phyloP scores from a whole-genome alignment of 768 basidiomycete species.

The Pisolithus orientalis region DNA sequence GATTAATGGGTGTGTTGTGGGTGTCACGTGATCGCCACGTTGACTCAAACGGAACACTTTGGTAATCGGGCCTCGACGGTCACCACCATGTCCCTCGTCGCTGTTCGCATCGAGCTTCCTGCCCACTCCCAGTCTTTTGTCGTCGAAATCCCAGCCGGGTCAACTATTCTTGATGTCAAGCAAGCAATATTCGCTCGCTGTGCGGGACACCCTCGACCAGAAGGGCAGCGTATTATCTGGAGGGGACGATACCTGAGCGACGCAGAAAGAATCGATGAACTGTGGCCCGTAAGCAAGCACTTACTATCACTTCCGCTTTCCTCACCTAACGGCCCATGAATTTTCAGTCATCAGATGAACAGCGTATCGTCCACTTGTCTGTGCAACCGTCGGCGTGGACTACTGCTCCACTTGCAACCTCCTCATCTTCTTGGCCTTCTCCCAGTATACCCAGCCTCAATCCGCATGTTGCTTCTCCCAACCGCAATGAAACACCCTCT shows the following conservation, averaged over 20 bases:
- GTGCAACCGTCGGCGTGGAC: conserved; percentile 80
- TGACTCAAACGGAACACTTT: neutral
- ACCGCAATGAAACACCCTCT: neutral
- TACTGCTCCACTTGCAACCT: conserved; percentile 39
- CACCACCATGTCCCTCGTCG: conserved; percentile 21
- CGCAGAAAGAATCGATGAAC: conserved; percentile 54
- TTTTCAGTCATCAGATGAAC: conserved; percentile 47
- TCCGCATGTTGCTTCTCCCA: conserved; percentile 1
- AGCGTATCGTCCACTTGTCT: conserved; percentile 63
- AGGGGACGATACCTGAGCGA: conserved; percentile 62
- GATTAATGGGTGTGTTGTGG: conserved; percentile 7
- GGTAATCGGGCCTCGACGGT: conserved; percentile 1
- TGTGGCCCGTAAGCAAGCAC: conserved; percentile 58
- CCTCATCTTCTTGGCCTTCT: conserved; percentile 12
- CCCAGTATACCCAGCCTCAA: neutral
- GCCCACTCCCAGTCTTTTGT: conserved; percentile 63
- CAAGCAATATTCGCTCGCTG: conserved; percentile 55
- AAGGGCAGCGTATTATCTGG: conserved; percentile 76
- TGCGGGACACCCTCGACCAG: conserved; percentile 54
- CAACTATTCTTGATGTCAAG: conserved; percentile 61
- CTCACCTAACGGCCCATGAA: neutral
- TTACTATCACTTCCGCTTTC: neutral
- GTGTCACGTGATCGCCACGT: conserved; percentile 30
- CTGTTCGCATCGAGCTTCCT: conserved; percentile 68
- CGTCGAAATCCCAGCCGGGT: conserved; percentile 40